phyloP scores from a whole-genome alignment of 805 yeast genomes.

The Candida chauliodis region DNA sequence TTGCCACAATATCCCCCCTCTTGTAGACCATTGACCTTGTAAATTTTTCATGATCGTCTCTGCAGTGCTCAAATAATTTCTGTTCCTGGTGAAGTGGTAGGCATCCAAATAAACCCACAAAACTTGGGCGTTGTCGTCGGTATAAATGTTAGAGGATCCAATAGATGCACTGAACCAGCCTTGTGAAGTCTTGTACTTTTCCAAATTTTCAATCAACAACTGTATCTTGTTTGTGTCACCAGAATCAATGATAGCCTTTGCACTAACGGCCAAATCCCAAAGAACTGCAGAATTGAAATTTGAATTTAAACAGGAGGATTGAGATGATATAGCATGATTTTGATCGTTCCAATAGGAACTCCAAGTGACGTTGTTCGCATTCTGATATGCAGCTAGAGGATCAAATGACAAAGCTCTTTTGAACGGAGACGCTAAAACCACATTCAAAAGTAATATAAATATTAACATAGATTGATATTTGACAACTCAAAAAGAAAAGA shows the following conservation, averaged over 20 bases:
- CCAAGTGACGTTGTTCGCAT: slow-evolving; percentile 12
- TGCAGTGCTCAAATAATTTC: slow-evolving; percentile 18
- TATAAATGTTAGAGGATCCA: slow-evolving; percentile 22
- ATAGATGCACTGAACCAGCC: slow-evolving; percentile 22
- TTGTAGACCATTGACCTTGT: slow-evolving; percentile 18
- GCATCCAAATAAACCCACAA: slow-evolving; percentile 26
- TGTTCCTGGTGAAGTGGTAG: slow-evolving; percentile 15
- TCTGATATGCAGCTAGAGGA: background rate
- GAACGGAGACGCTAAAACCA: background rate
- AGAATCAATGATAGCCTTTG: slow-evolving; percentile 16
- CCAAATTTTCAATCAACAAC: slow-evolving; percentile 13
- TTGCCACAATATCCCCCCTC: slow-evolving; percentile 27
- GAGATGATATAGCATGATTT: slow-evolving; percentile 14
- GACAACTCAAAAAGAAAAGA: too few species aligned
- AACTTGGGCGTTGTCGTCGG: slow-evolving; percentile 27
- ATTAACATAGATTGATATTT: too few species aligned
- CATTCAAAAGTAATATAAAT: background rate
- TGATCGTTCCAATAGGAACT: slow-evolving; percentile 18
- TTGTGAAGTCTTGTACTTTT: slow-evolving; percentile 15
- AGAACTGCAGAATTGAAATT: slow-evolving; percentile 16
- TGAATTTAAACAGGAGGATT: slow-evolving; percentile 16
- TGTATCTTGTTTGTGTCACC: slow-evolving; percentile 13
- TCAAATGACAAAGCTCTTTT: slow-evolving; percentile 3
- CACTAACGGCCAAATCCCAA: slow-evolving; percentile 27
- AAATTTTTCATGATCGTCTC: slow-evolving; percentile 15